Conservation (phyloP, 2,329 filamentous ascomycete genomes). For the Pseudocercospora macadamiae region DNA sequence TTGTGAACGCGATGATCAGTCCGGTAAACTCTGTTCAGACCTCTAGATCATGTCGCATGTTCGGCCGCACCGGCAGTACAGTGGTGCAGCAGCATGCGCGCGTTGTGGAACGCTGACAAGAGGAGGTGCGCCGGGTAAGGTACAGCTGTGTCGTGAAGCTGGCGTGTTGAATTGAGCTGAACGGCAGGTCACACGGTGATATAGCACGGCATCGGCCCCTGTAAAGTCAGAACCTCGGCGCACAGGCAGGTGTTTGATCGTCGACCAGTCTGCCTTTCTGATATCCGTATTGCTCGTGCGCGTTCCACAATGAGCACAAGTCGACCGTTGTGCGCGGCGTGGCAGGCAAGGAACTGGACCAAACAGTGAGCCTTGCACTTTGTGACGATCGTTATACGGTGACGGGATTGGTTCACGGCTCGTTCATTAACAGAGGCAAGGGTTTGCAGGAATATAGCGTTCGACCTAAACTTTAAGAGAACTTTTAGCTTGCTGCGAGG, state of each 20-base stretch:
- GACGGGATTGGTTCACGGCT: neutral
- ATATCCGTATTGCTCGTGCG: neutral
- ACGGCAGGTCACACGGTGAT: neutral
- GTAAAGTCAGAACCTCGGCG: neutral
- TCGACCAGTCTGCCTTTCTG: neutral
- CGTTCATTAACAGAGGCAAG: conserved; percentile 2
- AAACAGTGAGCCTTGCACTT: neutral
- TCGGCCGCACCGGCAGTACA: neutral
- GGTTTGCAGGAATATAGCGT: conserved; percentile 7
- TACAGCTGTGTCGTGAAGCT: neutral
- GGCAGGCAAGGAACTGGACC: neutral
- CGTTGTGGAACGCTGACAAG: neutral
- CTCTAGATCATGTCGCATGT: conserved; percentile 2
- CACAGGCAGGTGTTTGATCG: neutral
- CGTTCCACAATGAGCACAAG: neutral
- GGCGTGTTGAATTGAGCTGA: neutral
- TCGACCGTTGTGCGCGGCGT: neutral
- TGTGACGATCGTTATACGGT: neutral
- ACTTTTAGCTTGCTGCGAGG: conserved; percentile 1
- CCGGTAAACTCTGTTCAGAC: neutral
- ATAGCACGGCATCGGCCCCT: neutral
- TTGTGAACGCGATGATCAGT: neutral
- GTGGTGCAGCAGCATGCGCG: neutral
- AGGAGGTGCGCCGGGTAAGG: neutral
- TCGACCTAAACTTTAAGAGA: conserved; percentile 6